Evolutionary conservation across 192 early-diverging fungal species (phyloP), one percentile per base, ranked within the genome.

Genomic region (Backusella tuberculispora): DNA sequence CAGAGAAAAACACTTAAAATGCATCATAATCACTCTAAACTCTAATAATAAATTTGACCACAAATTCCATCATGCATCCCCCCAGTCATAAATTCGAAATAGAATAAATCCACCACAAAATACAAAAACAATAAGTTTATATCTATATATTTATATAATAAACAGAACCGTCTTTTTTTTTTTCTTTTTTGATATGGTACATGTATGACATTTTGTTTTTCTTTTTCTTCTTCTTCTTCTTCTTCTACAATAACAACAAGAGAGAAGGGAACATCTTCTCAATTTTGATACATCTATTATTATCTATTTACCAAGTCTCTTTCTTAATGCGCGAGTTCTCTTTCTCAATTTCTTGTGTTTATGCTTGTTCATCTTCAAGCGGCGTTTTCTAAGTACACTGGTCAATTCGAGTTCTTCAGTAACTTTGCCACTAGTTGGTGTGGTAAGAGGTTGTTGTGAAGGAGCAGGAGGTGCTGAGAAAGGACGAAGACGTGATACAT

Each of bases 331-430:
- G 69, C 89, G 88, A 38, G 85, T 89, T 82, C 90, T 87, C 83
- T 92, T 93, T 75, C 93, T 87, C 66, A 91, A 79, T 80, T 98
- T 98, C 82, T 92, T 93, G 80, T 92, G 92, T 85, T 98, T 98
- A 87, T 98, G 95, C 85, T 97, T 98, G 78, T 96, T 96, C 95
- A 97, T 96, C 90, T 95, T 96, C 83, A 91, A 90, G 76, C 86
- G 91, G 66, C 95, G 89, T 79, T 93, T 92, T 83, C 95, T 92
- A 74, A 90, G 80, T 40, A 96, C 92, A 75, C 88, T 93, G 29
- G 95, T 94, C 82, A 92, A 77, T 56, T 91, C 83, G 78, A 87
- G 80, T 21, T 53, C 75, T 40, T 78, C 81, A 53, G 24, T 42
- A 44, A 69, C 68, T 26, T 34, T 47, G 43, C 43, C 56, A 19